A percentile compares a stretch with the other conserved stretches of the same genome.
phyloP scores from a whole-genome alignment of 2,329 filamentous ascomycete genomes.

The Dothidotthia symphoricarpi region DNA sequence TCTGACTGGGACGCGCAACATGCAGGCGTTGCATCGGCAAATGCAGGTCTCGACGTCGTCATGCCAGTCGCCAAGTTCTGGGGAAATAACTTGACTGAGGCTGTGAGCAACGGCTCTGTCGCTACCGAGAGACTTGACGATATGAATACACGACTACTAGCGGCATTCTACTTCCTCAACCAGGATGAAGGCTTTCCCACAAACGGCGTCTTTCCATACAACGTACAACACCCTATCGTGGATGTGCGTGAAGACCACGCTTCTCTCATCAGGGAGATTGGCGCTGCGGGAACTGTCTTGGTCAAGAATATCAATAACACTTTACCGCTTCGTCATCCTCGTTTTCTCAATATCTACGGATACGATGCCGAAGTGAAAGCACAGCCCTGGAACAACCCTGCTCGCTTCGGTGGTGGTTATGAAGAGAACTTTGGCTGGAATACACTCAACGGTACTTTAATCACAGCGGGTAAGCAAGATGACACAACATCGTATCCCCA shows the following conservation, averaged over 20 bases:
- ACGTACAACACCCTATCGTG: constrained; percentile 45
- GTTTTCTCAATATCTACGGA: constrained; percentile 41
- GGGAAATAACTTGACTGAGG: constrained; percentile 31
- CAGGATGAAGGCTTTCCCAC: constrained; percentile 40
- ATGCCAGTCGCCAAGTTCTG: constrained; percentile 38
- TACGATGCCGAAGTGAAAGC: constrained; percentile 41
- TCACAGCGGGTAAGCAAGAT: constrained; percentile 22
- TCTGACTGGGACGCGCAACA: constrained; percentile 49
- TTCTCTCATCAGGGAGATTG: constrained; percentile 42
- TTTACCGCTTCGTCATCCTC: constrained; percentile 50
- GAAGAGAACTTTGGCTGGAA: constrained; percentile 41
- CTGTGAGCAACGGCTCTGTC: constrained; percentile 31
- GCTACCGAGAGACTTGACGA: constrained; percentile 26
- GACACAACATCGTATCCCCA: too few species aligned
- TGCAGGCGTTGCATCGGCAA: constrained; percentile 45
- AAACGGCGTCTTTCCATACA: constrained; percentile 23
- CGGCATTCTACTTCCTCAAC: constrained; percentile 36
- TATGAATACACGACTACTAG: constrained; percentile 33
- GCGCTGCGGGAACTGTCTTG: constrained; percentile 42
- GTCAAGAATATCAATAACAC: constrained; percentile 56
- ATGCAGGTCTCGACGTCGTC: constrained; percentile 51
- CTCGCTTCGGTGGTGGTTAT: constrained; percentile 41
- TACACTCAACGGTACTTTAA: constrained; percentile 45
- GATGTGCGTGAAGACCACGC: constrained; percentile 47
- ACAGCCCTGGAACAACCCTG: constrained; percentile 39